Base-by-base conservation (phyloP, 768 basidiomycete species). In the Boletus sp. region DNA sequence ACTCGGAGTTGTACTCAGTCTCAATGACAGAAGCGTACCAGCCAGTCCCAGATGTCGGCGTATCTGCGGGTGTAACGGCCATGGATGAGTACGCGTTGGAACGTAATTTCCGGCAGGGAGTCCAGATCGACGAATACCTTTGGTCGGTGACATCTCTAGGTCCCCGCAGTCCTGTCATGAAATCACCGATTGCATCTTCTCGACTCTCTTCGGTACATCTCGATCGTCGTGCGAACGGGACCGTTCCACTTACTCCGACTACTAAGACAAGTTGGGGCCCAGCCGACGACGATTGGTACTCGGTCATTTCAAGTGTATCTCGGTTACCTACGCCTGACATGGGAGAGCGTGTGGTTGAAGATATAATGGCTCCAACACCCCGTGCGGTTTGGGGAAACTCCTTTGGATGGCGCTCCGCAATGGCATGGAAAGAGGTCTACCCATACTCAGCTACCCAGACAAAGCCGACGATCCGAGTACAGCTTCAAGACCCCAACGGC, bases 91-190 rank as follows among this genome's bases (percentile, higher is more conserved):
- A 63, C n/a, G 57, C 61, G 14, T 44, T 70, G 24, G 62, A 50
- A 45, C 39, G 20, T 44, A 39, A 57, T 30, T 42, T 41, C 33
- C 45, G 2, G 15, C 44, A 56, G 47, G 51, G 28, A 30, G 20
- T 24, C 39, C 78, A 83, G 61, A 67, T 86, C 32, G 84, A 83
- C 39, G 86, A 90, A 61, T 89, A 77, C 63, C 64, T 75, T 12
- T 91, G 86, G 83, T 85, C 87, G 8, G 76, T 83, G 20, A 83
- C 86, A 4, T 88, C 89, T 11, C 68, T 67, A 1, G 87, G 86
- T 10, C 88, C 88, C 18, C 75, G 71, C 33, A 78, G 75, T 57
- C 71, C 70, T 56, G 73, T 75, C 35, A 68, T 70, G n/a, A 66
- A 74, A 30, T 80, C 80, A 5, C 69, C 75, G 6, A 47, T 74